Evolutionary conservation across 208 protist genomes (phyloP).

Genomic region (Crithidia sp.): DNA sequence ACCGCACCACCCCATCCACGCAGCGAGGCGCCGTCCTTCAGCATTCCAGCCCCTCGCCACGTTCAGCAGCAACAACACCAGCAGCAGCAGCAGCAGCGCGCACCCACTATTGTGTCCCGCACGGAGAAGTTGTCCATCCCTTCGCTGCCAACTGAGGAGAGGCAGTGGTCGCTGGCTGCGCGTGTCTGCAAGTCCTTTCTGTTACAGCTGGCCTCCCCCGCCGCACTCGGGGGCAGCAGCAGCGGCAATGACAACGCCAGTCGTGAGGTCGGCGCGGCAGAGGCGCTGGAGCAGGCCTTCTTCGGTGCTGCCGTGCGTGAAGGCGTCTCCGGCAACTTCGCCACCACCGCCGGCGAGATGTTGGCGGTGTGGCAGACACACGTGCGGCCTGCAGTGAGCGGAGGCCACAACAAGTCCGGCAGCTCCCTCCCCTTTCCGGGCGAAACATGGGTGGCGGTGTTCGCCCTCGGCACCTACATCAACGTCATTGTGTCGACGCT

Average conservation of each 20-base stretch:
- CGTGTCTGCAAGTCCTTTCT: slow-evolving; percentile 40
- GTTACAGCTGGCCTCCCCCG: slow-evolving; percentile 23
- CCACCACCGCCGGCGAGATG: slow-evolving; percentile 51
- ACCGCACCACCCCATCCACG: background rate
- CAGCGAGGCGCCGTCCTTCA: background rate
- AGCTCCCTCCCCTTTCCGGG: slow-evolving; percentile 36
- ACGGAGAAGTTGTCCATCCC: slow-evolving; percentile 11
- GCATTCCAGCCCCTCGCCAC: slow-evolving; percentile 16
- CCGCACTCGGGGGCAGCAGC: background rate
- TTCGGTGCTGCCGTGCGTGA: slow-evolving; percentile 56
- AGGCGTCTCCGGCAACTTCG: slow-evolving; percentile 45
- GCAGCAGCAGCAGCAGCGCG: background rate
- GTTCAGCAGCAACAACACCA: slow-evolving; percentile 10
- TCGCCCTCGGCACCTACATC: slow-evolving; percentile 65
- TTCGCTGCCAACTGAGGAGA: slow-evolving; percentile 22
- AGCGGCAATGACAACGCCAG: background rate
- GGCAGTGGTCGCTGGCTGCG: slow-evolving; percentile 30
- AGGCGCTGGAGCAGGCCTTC: slow-evolving; percentile 53
- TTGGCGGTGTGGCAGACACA: slow-evolving; percentile 55
- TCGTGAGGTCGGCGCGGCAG: slow-evolving; percentile 32
- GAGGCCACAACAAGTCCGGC: background rate
- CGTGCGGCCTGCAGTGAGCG: slow-evolving; percentile 8
- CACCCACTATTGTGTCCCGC: slow-evolving; percentile 6
- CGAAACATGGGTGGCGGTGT: slow-evolving; percentile 68
- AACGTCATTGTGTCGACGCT: slow-evolving; percentile 56